Conservation (phyloP, 129 eudicot genomes). For the Arctium minus region DNA sequence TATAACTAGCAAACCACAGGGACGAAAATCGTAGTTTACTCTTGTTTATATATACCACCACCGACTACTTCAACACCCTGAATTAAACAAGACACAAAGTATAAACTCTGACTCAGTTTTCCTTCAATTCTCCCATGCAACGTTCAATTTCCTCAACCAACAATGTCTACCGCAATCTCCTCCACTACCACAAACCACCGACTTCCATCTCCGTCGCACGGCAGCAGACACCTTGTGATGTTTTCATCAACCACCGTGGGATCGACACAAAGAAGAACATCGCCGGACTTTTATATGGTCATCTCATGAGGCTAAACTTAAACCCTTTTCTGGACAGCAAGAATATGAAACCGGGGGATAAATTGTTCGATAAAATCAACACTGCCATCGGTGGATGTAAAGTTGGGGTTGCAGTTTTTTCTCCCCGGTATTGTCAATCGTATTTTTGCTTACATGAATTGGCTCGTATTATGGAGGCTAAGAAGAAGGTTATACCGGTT, state of each 20-base stretch:
- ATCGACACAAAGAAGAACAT: constrained; percentile 71
- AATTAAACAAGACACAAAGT: neutral
- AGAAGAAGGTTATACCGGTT: constrained; percentile 64
- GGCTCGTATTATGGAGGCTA: constrained; percentile 56
- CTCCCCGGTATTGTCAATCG: constrained; percentile 79
- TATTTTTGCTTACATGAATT: constrained; percentile 83
- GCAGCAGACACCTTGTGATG: constrained; percentile 49
- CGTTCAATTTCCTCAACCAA: constrained; percentile 43
- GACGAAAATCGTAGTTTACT: too few species aligned
- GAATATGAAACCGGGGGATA: constrained; percentile 85
- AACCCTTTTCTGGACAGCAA: constrained; percentile 79
- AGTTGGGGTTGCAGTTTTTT: constrained; percentile 71
- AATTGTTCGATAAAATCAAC: constrained; percentile 59
- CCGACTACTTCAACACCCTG: neutral
- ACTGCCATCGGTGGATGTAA: constrained; percentile 44
- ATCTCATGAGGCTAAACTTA: constrained; percentile 36
- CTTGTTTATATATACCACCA: constrained; percentile 29
- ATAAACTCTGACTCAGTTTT: neutral
- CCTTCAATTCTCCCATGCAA: constrained; percentile 44
- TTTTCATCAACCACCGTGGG: constrained; percentile 86
- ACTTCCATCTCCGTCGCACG: neutral
- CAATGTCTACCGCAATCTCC: constrained; percentile 28
- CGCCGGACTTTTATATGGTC: constrained; percentile 58
- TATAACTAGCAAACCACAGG: too few species aligned
- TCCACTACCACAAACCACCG: constrained; percentile 2